Percentiles rank a stretch among this genome's conserved stretches.
phyloP scores from a whole-genome alignment of 164 flowering plant genomes.

The Vitis cinerea region DNA sequence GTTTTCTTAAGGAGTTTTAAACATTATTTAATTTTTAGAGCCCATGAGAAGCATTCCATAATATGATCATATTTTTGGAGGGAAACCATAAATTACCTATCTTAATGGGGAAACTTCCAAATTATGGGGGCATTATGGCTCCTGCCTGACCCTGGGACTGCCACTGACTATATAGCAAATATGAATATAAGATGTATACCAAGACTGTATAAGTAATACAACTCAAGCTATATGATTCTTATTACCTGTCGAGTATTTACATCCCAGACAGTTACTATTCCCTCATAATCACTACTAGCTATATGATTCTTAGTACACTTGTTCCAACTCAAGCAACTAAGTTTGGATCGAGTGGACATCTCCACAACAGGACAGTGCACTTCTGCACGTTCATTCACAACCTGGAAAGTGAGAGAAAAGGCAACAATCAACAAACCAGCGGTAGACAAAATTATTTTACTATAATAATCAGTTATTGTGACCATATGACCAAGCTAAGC shows the following conservation, averaged over 20 bases:
- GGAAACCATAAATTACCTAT: no score
- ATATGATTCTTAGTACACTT: slow-evolving; percentile 73
- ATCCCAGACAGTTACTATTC: slow-evolving; percentile 99
- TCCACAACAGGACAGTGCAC: slow-evolving; percentile 87
- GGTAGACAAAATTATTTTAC: neutral
- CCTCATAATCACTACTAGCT: slow-evolving; percentile 96
- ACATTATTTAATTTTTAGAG: no score
- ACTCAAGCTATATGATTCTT: neutral
- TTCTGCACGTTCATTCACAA: slow-evolving; percentile 83
- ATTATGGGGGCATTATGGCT: no score
- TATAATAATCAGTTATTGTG: neutral
- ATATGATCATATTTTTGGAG: no score
- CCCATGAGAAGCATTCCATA: no score
- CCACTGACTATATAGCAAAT: no score
- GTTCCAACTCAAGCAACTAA: slow-evolving; percentile 98
- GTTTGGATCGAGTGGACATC: slow-evolving; percentile 91
- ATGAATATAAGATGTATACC: neutral
- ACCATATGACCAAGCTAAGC: neutral
- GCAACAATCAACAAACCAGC: neutral
- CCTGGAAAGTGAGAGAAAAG: slow-evolving; percentile 39
- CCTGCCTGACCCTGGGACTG: no score
- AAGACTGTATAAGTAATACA: neutral
- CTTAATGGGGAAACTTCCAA: no score
- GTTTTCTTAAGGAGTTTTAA: no score
- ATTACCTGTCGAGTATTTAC: slow-evolving; percentile 84